Conservation (phyloP, 2,329 filamentous ascomycete species). For the Echinosphaeria canescens region DNA sequence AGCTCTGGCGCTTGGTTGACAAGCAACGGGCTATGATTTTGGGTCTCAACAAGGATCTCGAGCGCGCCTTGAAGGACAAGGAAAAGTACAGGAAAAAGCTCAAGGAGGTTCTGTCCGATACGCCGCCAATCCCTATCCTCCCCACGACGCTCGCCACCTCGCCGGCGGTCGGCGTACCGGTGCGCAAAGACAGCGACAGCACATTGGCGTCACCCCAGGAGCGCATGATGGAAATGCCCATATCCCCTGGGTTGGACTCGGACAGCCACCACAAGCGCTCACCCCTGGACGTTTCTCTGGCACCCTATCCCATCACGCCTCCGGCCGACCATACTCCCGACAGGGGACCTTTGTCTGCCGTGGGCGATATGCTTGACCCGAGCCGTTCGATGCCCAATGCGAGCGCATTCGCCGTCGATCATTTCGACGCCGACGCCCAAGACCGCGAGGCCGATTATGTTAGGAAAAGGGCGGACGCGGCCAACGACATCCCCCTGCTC, state of each 20-base stretch:
- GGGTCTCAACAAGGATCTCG: constrained; percentile 84
- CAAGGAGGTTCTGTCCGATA: constrained; percentile 42
- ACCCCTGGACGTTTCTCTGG: constrained; percentile 34
- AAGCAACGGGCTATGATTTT: constrained; percentile 91
- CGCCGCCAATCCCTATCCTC: constrained; percentile 7
- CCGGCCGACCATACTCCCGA: constrained; percentile 24
- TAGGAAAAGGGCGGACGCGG: constrained; percentile 20
- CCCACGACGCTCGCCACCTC: too few species aligned
- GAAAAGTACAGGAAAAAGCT: constrained; percentile 81
- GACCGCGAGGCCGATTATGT: constrained; percentile 22
- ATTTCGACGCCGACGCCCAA: constrained; percentile 31
- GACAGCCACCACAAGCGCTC: constrained; percentile 30
- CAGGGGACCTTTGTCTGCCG: constrained; percentile 17
- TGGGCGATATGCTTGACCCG: constrained; percentile 29
- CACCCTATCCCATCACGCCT: constrained; percentile 43
- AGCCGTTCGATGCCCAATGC: constrained; percentile 36
- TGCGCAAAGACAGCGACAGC: too few species aligned
- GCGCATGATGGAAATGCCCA: constrained; percentile 14
- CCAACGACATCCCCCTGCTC: constrained; percentile 26
- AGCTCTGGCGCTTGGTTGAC: constrained; percentile 88
- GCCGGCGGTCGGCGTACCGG: too few species aligned
- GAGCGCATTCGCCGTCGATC: constrained; percentile 33
- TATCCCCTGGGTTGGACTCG: constrained; percentile 26
- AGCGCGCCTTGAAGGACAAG: constrained; percentile 80
- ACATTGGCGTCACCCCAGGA: too few species aligned